Conservation (phyloP, 148 eudicot species). For the Cornus kousa region DNA sequence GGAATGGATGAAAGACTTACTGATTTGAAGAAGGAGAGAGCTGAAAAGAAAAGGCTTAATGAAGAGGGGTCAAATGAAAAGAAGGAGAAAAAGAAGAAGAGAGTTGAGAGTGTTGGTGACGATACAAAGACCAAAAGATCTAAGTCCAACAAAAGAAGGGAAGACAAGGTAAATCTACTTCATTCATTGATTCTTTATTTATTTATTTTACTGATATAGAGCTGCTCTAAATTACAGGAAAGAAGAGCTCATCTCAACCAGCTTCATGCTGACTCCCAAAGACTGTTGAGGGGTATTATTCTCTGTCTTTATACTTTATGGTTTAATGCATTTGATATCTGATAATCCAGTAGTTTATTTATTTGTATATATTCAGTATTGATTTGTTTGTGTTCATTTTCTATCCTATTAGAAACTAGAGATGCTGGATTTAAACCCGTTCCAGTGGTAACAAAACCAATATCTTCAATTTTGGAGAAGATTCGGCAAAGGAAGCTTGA, state of each 20-base stretch:
- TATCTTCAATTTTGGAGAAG: constrained; percentile 82
- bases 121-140: constrained; percentile 26
- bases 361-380: background rate
- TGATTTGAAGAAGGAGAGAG: constrained; percentile 16
- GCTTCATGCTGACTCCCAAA: constrained; percentile 64
- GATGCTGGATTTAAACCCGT: constrained; percentile 69
- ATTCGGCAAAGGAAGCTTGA: constrained; percentile 82
- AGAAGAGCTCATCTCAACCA: constrained; percentile 38
- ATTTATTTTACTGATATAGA: background rate
- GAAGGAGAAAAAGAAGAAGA: constrained; percentile 33
- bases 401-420: constrained; percentile 53
- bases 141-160: constrained; percentile 36
- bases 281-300: constrained; percentile 50
- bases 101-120: constrained; percentile 22
- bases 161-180: constrained; percentile 43
- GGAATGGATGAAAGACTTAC: constrained; percentile 1
- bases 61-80: constrained; percentile 16
- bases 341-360: background rate
- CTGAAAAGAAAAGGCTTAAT: constrained; percentile 20
- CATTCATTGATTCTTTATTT: background rate
- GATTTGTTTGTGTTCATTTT: background rate
- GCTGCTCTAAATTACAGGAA: constrained; percentile 32
- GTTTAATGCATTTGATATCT: background rate
- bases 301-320: background rate
- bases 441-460: constrained; percentile 62